These are phyloP conservation scores for Diaporthe velutina DNA, from an alignment of 2,329 filamentous ascomycete species.

Conservation along the genomic window DNA sequence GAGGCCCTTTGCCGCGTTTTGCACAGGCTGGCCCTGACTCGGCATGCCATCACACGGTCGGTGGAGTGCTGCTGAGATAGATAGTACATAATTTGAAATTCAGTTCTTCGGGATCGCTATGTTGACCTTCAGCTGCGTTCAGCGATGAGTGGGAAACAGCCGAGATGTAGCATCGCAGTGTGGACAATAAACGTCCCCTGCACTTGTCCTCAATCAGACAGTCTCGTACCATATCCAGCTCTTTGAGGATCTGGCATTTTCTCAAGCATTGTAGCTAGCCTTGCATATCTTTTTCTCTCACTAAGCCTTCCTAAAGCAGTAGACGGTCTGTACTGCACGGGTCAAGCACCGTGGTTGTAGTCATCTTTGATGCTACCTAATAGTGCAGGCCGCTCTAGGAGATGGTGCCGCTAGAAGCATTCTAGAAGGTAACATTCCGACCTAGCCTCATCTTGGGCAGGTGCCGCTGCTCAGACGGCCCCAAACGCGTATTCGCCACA, in stretches of 20 bases:
- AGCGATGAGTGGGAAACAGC: background rate
- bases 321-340: background rate
- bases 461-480: background rate
- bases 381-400: background rate
- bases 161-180: background rate
- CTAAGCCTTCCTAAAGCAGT: background rate
- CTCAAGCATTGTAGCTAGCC: background rate
- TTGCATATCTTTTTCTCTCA: background rate
- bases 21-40: slow-evolving; percentile 19
- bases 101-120: background rate
- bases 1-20: background rate
- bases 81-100: slow-evolving; percentile 24
- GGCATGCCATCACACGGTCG: background rate
- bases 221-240: background rate
- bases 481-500: slow-evolving; percentile 7
- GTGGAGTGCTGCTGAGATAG: background rate
- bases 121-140: background rate
- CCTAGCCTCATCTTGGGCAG: slow-evolving; percentile 9
- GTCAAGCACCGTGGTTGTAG: background rate
- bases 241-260: background rate
- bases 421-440: slow-evolving; percentile 29
- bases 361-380: background rate
- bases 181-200: background rate
- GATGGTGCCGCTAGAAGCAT: slow-evolving; percentile 28
- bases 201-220: background rate